Base-by-base conservation (phyloP, 495 filamentous ascomycete species). In the Neurospora sp. region DNA sequence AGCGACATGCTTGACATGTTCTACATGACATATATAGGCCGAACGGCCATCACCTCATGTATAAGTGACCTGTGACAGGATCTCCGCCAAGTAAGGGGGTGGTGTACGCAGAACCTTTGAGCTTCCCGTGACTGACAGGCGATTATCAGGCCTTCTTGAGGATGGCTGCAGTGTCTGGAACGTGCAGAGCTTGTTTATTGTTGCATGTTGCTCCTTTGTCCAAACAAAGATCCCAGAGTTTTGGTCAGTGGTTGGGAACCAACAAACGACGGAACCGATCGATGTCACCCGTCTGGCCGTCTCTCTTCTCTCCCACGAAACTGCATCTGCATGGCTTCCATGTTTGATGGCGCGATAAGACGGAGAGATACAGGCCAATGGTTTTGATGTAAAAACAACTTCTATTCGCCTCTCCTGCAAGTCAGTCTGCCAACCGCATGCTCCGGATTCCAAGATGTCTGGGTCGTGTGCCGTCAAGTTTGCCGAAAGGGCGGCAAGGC, bases 291-390 rank as follows among this genome's bases (percentile, higher is more conserved):
- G 48, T 59, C n/a, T 46, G 16, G 18, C 42, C 16, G 6, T 46
- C 42, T 46, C 42, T 46, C 42, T 48, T 2, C 44, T 62, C 70
- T 77, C 70, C 74, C 73, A 77, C 74, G 72, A 73, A 70, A 73
- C 59, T 59, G 11, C 54, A 62, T 72, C 75, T 71, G 71, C 75
- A 71, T 62, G 74, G 39, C 39, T 70, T 59, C 16, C 41, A 59
- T 76, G 73, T 75, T 73, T 71, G 75, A 76, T 76, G 72, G 54
- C 48, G 69, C 75, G 76, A 77, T 75, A 77, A 77, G 74, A 71
- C 44, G 70, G 69, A 41, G 59, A 23, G 7, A 14, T 23, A 23
- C 31, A 40, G 73, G 39, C 75, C 75, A 76, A 76, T 76, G 42
- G 73, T 11, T 35, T 62, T 0, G 12, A 27, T 54, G 20, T 54